Percentiles rank a stretch among this genome's conserved stretches.
These are phyloP conservation scores for Malus hybrid DNA, from an alignment of 331 rosid genomes.

Conservation along the genomic window DNA sequence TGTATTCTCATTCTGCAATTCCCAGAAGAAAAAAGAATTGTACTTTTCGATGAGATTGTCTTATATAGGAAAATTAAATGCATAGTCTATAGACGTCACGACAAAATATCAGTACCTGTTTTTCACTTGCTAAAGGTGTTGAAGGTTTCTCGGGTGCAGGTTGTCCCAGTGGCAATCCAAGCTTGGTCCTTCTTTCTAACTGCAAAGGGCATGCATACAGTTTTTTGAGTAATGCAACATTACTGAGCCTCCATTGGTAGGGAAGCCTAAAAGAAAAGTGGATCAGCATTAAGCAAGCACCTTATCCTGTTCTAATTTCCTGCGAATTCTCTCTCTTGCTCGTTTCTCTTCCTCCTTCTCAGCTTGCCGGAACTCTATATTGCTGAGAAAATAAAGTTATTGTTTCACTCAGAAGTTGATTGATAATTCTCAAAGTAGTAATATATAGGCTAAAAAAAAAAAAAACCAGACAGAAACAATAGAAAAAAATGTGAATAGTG, in stretches of 20 bases:
- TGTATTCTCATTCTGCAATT: neutral
- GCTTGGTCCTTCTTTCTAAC: conserved; percentile 48
- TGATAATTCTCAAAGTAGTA: neutral
- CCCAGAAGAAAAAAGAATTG: neutral
- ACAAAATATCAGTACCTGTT: conserved; percentile 23
- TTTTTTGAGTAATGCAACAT: neutral
- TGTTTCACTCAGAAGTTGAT: neutral
- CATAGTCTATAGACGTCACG: neutral
- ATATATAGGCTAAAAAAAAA: neutral
- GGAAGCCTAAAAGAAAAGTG: neutral
- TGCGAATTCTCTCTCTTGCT: conserved; percentile 49
- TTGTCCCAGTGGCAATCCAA: conserved; percentile 35
- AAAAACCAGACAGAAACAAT: neutral
- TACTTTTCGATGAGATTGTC: neutral
- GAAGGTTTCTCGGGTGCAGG: conserved; percentile 18
- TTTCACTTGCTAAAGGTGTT: conserved; percentile 5
- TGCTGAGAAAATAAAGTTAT: conserved; percentile 24
- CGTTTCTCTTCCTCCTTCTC: conserved; percentile 73
- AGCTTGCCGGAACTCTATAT: conserved; percentile 33
- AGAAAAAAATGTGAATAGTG: neutral
- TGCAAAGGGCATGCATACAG: conserved; percentile 18
- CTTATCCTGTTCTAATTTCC: conserved; percentile 78
- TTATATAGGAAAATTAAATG: neutral
- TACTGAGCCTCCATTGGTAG: neutral
- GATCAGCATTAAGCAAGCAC: conserved; percentile 29